These are phyloP conservation scores for Craterostigma plantagineum DNA, from an alignment of 257 asterid genomes.

Conservation along the genomic window DNA sequence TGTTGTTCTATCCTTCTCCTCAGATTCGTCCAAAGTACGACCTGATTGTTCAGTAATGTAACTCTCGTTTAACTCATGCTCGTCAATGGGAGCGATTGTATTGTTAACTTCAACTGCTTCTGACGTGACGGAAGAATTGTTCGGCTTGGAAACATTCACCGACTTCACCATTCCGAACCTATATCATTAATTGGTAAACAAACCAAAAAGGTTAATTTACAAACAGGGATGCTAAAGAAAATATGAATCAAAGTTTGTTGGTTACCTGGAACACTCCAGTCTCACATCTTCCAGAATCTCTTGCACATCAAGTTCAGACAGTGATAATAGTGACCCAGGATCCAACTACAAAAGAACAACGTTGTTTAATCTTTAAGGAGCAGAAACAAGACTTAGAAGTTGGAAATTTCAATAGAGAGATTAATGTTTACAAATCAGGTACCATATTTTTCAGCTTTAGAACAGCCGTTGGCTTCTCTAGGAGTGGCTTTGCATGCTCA, in stretches of 20 bases:
- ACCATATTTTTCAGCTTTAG: slow-evolving; percentile 75
- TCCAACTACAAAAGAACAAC: slow-evolving; percentile 36
- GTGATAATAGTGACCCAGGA: slow-evolving; percentile 20
- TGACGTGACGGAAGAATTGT: slow-evolving; percentile 8
- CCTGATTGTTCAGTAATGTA: slow-evolving; percentile 9
- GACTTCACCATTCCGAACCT: slow-evolving; percentile 85
- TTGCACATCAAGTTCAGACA: slow-evolving; percentile 49
- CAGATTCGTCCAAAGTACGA: slow-evolving; percentile 9
- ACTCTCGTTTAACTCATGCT: too few species aligned
- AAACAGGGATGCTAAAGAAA: not conserved
- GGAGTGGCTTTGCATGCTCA: slow-evolving; percentile 67
- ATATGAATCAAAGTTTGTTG: slow-evolving; percentile 6
- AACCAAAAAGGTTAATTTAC: slow-evolving; percentile 5
- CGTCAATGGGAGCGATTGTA: slow-evolving; percentile 9
- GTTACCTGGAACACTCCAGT: slow-evolving; percentile 83
- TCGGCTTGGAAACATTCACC: slow-evolving; percentile 35
- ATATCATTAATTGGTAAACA: slow-evolving; percentile 10
- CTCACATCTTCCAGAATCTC: slow-evolving; percentile 70
- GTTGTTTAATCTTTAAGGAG: not conserved
- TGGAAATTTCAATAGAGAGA: not conserved
- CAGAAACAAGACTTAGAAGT: slow-evolving; percentile 1
- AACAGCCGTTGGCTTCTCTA: slow-evolving; percentile 49
- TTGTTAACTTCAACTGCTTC: slow-evolving; percentile 20
- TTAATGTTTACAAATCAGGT: slow-evolving; percentile 9
- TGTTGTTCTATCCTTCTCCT: slow-evolving; percentile 12